Evolutionary conservation across 345 rosid species (phyloP), one percentile per base, ranked within the genome.

Genomic region (Brassica rapa): DNA sequence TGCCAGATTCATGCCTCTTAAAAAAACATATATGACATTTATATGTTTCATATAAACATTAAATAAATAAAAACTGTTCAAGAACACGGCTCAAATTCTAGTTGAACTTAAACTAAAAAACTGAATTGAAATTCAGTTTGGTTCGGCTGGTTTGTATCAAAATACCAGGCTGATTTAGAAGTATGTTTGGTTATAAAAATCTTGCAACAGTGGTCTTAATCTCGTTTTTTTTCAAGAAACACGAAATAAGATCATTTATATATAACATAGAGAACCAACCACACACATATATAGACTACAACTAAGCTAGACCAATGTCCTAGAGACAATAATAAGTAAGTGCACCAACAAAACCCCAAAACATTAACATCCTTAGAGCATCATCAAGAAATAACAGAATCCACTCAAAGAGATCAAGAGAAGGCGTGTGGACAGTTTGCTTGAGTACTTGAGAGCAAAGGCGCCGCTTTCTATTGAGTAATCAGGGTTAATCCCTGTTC

Each of bases 401-500:
- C 78, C 79, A 55, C 70, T 74, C 2, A 24, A 69, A 57, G 41
- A 62, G 32, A 74, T 41, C 24, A 80, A 30, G 72, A 80, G 41
- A 80, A 80, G 68, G 19, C 68, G n/a, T 12, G 66, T 39, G 72
- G 70, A 41, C 30, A 70, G 7, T 56, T 57, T 64, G 67, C 60
- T 80, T 11, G 76, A 70, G 83, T 70, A 64, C 72, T 65, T 64
- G 63, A 64, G 63, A 43, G 76, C 56, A 65, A 70, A 70, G 0
- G 79, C 83, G 2, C 68, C 65, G 63, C 62, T 70, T 0, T 80
- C 79, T 65, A 76, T 73, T 8, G 82, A 21, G 72, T 80, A 80
- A 53, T 80, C 83, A 14, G 83, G 83, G 14, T 80, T 80, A 30
- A 80, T 46, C 32, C 73, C 79, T 57, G 72, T 24, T 4, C 79